These are phyloP conservation scores for Thielaviopsis ethacetica DNA, from an alignment of 2,329 filamentous ascomycete genomes.

Conservation along the genomic window DNA sequence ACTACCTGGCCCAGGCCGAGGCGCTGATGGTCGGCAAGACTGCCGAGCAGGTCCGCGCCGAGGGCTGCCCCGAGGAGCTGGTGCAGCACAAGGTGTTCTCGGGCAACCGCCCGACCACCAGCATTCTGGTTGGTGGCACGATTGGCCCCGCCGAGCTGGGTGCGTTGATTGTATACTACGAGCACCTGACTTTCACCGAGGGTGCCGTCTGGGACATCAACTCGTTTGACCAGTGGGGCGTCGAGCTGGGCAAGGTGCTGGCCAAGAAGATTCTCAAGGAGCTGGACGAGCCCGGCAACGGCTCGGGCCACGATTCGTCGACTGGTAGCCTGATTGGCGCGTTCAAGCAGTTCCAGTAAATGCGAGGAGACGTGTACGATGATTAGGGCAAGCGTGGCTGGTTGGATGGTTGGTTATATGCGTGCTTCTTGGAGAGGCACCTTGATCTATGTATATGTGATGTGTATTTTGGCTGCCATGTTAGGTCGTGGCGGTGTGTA, in stretches of 20 bases:
- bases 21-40: conserved; percentile 86
- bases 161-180: conserved; percentile 95
- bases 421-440: too few species aligned
- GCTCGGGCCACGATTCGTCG: conserved; percentile 63
- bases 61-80: conserved; percentile 56
- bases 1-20: conserved; percentile 82
- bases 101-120: conserved; percentile 92
- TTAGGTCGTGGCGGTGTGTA: neutral
- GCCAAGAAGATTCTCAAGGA: conserved; percentile 84
- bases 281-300: conserved; percentile 61
- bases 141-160: conserved; percentile 90
- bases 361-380: neutral
- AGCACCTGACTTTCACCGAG: conserved; percentile 96
- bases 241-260: conserved; percentile 90
- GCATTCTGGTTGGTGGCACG: conserved; percentile 73
- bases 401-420: too few species aligned
- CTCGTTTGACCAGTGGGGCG: conserved; percentile 98
- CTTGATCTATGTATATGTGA: neutral
- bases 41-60: conserved; percentile 59
- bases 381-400: neutral
- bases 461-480: neutral
- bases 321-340: conserved; percentile 80
- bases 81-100: conserved; percentile 99
- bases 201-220: conserved; percentile 99
- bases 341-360: conserved; percentile 63